phyloP scores from a whole-genome alignment of 2,329 filamentous ascomycete genomes.

The Pseudogymnoascus sp. region DNA sequence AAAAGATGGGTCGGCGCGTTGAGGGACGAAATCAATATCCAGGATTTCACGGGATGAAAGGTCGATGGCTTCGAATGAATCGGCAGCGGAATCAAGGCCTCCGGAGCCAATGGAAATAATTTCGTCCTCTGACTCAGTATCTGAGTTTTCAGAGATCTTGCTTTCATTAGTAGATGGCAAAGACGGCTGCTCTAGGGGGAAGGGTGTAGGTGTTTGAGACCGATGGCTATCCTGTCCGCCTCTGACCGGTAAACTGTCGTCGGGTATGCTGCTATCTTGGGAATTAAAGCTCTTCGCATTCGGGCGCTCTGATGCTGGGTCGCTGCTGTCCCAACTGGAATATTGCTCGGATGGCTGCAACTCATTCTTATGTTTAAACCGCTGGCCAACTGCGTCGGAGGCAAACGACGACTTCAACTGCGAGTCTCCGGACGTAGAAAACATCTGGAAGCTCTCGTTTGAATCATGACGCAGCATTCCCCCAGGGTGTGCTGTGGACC shows the following conservation, averaged over 20 bases:
- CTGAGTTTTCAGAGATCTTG: neutral
- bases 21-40: constrained; percentile 52
- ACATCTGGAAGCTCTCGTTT: constrained; percentile 51
- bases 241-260: neutral
- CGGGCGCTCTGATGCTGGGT: neutral
- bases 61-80: neutral
- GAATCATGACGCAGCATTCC: constrained; percentile 43
- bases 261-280: neutral
- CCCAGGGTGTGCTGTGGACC: constrained; percentile 26
- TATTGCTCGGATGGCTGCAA: neutral
- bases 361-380: neutral
- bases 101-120: constrained; percentile 12
- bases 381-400: neutral
- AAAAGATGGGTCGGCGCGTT: constrained; percentile 48
- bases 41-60: constrained; percentile 32
- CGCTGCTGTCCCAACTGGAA: neutral
- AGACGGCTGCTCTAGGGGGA: constrained; percentile 19
- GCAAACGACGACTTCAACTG: constrained; percentile 17
- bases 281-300: constrained; percentile 3
- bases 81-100: neutral
- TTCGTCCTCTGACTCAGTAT: constrained; percentile 10
- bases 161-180: constrained; percentile 10
- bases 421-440: constrained; percentile 46
- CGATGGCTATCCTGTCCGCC: neutral
- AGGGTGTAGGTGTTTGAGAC: neutral